These are phyloP conservation scores for Cryptococcus sp. DNA, from an alignment of 1,284 basidiomycete species.

Conservation along the genomic window DNA sequence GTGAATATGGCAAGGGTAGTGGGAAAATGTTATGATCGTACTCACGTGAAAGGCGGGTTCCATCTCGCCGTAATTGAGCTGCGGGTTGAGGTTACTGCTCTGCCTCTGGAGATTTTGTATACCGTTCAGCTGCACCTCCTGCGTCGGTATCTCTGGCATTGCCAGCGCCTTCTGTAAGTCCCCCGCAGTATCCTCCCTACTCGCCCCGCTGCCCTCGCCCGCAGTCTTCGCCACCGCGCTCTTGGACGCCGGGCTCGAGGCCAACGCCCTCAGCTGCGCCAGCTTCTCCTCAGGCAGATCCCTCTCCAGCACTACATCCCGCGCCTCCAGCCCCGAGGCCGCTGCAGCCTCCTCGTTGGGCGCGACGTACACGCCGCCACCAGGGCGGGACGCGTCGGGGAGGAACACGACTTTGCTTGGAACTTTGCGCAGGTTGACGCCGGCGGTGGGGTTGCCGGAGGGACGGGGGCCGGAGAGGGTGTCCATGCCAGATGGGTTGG, in stretches of 20 bases:
- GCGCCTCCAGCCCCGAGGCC: slow-evolving; percentile 38
- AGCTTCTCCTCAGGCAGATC: not conserved
- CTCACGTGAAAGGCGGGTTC: not conserved
- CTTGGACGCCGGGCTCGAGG: not conserved
- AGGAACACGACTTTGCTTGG: slow-evolving; percentile 30
- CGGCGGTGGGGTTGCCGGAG: slow-evolving; percentile 52
- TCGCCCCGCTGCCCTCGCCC: not conserved
- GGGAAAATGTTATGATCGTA: not conserved
- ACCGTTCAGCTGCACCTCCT: not conserved
- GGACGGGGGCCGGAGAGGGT: slow-evolving; percentile 17
- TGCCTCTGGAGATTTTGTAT: slow-evolving; percentile 11
- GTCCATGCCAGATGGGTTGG: slow-evolving; percentile 45
- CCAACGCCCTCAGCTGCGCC: not conserved
- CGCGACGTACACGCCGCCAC: slow-evolving; percentile 78
- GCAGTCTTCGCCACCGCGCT: not conserved
- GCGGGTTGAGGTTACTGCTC: slow-evolving; percentile 32
- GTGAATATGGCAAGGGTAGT: too few species aligned
- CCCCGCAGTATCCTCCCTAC: not conserved
- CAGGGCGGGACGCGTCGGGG: slow-evolving; percentile 58
- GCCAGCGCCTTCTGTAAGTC: not conserved
- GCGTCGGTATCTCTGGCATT: too few species aligned
- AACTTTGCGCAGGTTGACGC: slow-evolving; percentile 45
- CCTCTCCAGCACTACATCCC: slow-evolving; percentile 19
- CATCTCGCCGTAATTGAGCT: slow-evolving; percentile 20
- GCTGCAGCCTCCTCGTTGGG: slow-evolving; percentile 45